Evolutionary conservation across 2,329 filamentous ascomycete genomes (phyloP), one percentile per base, ranked within the genome.

Genomic region (Rutstroemia sp.): DNA sequence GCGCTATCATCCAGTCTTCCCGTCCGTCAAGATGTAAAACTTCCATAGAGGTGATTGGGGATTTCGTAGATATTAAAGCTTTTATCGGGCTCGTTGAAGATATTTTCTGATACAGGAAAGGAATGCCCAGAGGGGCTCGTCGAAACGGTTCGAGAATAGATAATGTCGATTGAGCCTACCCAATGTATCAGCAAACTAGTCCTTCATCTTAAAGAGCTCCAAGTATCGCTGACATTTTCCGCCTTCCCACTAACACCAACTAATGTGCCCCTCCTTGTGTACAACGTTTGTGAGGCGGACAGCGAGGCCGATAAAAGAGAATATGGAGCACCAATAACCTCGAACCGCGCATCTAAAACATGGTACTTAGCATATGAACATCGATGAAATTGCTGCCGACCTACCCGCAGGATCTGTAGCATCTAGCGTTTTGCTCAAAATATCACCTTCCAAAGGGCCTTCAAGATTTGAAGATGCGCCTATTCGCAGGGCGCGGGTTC

Each of bases 221-320:
- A 48, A 25, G 18, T 25, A 37, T 21, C 49, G 46, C 79, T 66
- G 74, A 94, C 90, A 80, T 95, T 95, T 69, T 96, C 90, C 57
- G 90, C 79, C 71, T 95, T 92, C 64, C 94, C 94, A 66, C 88
- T 90, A 58, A 97, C 81, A 48, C 87, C 92, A 54, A 97, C 89
- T 51, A 99, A 77, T 1, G 92, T 96, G 54, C 95, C 95, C 66
- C 91, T 85, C 65, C 92, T 83, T 21, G 94, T 96, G 73, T 94
- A 96, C 50, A 99, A 83, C 66, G 88, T 87, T 72, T 97, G 92
- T 34, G 92, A 97, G 44, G 94, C 89, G 38, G 94, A 95, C 52
- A 99, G 82, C 7, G 87, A 90, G 62, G 96, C 92, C 21, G 92
- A 96, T 65, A 99, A 85, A 62, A 99, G 83, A 55, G 94, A 97